A percentile compares a stretch with the other conserved stretches of the same genome.
phyloP scores from a whole-genome alignment of 2,329 filamentous ascomycete species.

The Microthyrium microscopicum region DNA sequence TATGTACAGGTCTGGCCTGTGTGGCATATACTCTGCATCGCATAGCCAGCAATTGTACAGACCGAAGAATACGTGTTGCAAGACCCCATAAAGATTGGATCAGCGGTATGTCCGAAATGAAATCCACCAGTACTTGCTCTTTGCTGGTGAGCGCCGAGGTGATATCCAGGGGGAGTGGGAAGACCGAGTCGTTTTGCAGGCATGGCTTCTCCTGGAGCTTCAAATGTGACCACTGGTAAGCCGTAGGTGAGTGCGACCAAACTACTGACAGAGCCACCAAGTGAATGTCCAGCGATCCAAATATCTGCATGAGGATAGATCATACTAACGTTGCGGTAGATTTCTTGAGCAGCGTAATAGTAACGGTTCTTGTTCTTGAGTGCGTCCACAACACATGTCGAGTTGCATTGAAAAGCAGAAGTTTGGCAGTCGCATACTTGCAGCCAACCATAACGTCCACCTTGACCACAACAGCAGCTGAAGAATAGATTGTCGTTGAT shows the following conservation, averaged over 20 bases:
- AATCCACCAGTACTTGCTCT: constrained; percentile 60
- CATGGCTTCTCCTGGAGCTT: constrained; percentile 81
- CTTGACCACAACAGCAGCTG: constrained; percentile 92
- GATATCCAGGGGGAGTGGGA: constrained; percentile 63
- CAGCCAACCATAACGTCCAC: constrained; percentile 76
- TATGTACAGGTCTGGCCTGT: constrained; percentile 78
- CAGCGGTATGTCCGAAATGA: constrained; percentile 90
- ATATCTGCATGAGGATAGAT: constrained; percentile 71
- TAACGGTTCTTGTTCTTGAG: constrained; percentile 74
- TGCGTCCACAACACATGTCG: constrained; percentile 66
- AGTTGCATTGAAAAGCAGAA: constrained; percentile 76
- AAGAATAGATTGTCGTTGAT: constrained; percentile 96
- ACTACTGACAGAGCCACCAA: constrained; percentile 80
- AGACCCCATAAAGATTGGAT: constrained; percentile 84
- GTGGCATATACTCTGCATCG: constrained; percentile 85
- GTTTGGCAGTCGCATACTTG: constrained; percentile 89
- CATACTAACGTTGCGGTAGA: constrained; percentile 83
- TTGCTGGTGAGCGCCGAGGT: constrained; percentile 54
- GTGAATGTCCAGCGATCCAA: constrained; percentile 83
- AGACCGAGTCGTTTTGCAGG: constrained; percentile 72
- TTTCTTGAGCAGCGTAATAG: constrained; percentile 72
- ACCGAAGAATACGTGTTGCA: constrained; percentile 82
- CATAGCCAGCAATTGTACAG: constrained; percentile 84
- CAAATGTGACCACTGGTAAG: constrained; percentile 77
- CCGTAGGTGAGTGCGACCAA: constrained; percentile 84